Evolutionary conservation across 106 monocot species (phyloP), one percentile per base, ranked within the genome.

Genomic region (Alisma plantagoaquatica): DNA sequence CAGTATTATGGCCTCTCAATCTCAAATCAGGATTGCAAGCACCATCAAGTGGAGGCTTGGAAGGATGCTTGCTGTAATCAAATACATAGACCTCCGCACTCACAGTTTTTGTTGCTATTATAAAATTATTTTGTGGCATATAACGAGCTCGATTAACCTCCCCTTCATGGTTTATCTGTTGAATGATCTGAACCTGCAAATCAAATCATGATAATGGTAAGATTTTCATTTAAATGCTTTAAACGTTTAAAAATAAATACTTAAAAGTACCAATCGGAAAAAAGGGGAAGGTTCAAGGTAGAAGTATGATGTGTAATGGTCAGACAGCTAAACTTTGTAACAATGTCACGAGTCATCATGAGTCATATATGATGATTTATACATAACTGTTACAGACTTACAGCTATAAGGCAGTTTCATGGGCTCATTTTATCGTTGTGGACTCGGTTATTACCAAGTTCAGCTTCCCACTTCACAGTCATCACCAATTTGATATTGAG

Each of bases 121-220:
- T 70, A 33, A 86, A 99, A 49, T 76, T 66, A 64, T 99, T 99
- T 56, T 99, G 98, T 35, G 98, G 98, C 98, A 99, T 99, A 53
- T 99, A 83, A 10, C 98, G 98, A 31, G 98, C 98, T 32, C 98
- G 67, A 33, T 99, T 91, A 31, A 99, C 90, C 69, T 99, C 98
- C 31, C 98, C 98, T 42, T 99, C 98, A 70, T 99, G 98, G 61
- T 91, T 90, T 77, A 99, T 99, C 67, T 99, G 90, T 56, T 99
- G 98, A 71, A 99, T 70, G 45, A 99, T 82, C 71, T 86, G 98
- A 55, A 99, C 84, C 98, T 96, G 76, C 29, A 60, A 41, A 12
- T 19, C 3, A 46, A 31, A 4, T n/a, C 26, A 51, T 4, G 51
- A 51, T 28, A 27, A 7, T 38, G 35, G 35, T 7, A 38, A 7